Conservation (phyloP, 2,329 filamentous ascomycete species). For the Microdochium nivale region DNA sequence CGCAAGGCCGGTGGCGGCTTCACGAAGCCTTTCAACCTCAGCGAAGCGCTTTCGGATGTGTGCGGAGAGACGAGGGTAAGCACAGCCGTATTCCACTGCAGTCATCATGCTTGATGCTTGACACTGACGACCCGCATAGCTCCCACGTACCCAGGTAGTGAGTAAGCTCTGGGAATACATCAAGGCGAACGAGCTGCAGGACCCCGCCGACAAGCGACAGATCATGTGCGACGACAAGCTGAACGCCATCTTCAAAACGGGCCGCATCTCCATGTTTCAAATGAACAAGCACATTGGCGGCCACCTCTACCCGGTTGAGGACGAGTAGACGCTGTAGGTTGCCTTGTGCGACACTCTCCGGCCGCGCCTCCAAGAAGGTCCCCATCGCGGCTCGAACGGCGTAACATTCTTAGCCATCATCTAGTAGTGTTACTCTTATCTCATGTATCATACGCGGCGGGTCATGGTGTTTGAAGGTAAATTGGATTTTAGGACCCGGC, state of each 20-base stretch:
- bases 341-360: no score
- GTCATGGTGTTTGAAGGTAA: no score
- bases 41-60: conserved; percentile 58
- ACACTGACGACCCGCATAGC: conserved; percentile 33
- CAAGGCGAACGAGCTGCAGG: conserved; percentile 79
- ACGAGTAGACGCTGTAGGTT: no score
- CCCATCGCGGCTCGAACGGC: no score
- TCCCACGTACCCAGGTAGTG: conserved; percentile 90
- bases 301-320: conserved; percentile 80
- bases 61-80: conserved; percentile 60
- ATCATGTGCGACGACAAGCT: conserved; percentile 89
- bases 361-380: no score
- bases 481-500: no score
- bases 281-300: conserved; percentile 96
- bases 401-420: no score
- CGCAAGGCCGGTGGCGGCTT: conserved; percentile 82
- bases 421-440: no score
- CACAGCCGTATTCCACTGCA: conserved; percentile 18
- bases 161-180: conserved; percentile 97
- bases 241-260: conserved; percentile 84
- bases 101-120: background rate
- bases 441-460: no score
- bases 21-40: conserved; percentile 76
- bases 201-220: conserved; percentile 83
- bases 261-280: conserved; percentile 95